Evolutionary conservation across 2,329 filamentous ascomycete genomes (phyloP).

Genomic region (Fusarium sp.): DNA sequence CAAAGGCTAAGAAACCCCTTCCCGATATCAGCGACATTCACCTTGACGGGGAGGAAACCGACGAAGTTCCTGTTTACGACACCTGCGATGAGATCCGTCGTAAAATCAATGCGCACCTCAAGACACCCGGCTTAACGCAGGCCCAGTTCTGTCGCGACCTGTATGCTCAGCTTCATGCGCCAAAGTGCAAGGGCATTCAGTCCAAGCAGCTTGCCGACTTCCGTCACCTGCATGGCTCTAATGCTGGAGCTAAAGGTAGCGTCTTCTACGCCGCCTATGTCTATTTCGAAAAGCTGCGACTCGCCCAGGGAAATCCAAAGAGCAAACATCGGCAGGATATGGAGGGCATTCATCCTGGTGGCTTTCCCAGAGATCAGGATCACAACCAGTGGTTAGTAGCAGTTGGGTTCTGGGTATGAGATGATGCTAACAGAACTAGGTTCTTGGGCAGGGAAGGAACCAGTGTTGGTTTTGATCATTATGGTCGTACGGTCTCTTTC

Average conservation of each 20-base stretch:
- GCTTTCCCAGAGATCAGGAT: constrained; percentile 1
- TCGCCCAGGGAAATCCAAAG: constrained; percentile 16
- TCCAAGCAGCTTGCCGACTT: constrained; percentile 28
- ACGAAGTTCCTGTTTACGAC: constrained; percentile 5
- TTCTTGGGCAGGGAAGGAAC: too few relatives aligned
- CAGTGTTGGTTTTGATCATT: too few relatives aligned
- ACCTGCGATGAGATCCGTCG: constrained; percentile 18
- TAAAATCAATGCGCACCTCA: constrained; percentile 26
- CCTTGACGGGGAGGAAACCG: constrained; percentile 9
- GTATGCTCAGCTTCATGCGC: neutral
- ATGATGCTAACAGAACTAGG: too few relatives aligned
- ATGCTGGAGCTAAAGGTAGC: constrained; percentile 5
- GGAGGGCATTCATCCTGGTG: neutral
- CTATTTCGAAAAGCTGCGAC: constrained; percentile 26
- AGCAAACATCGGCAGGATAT: neutral
- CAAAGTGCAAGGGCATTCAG: constrained; percentile 18
- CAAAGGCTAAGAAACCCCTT: neutral
- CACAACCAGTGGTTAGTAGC: neutral
- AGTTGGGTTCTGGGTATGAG: neutral
- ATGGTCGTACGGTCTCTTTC: too few relatives aligned
- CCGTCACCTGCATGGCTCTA: neutral
- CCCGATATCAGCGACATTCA: constrained; percentile 1
- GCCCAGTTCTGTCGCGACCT: constrained; percentile 19
- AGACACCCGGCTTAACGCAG: constrained; percentile 2
- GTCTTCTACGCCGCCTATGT: constrained; percentile 24